These are phyloP conservation scores for Fusarium nematophilum DNA, from an alignment of 2,329 filamentous ascomycete species.

Conservation along the genomic window DNA sequence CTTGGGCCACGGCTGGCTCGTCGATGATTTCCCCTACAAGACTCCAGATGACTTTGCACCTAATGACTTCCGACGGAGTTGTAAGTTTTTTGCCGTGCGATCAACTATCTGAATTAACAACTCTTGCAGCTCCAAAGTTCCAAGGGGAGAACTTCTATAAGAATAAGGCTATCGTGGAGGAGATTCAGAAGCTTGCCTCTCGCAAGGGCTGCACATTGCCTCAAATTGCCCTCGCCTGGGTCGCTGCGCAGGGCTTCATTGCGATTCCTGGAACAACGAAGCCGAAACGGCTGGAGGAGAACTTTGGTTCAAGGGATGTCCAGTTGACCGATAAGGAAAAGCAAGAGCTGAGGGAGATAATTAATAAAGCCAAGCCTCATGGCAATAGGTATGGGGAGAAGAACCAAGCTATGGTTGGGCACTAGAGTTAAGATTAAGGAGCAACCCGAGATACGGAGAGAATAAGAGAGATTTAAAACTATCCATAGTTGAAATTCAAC, in stretches of 20 bases:
- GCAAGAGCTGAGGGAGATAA: slow-evolving; percentile 52
- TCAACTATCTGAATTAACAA: background rate
- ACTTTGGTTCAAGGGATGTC: slow-evolving; percentile 52
- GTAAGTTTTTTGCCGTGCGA: slow-evolving; percentile 40
- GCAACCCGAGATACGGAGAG: too few relatives aligned
- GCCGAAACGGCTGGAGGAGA: slow-evolving; percentile 52
- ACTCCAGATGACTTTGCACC: slow-evolving; percentile 58
- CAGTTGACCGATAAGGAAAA: slow-evolving; percentile 52
- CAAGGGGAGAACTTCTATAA: slow-evolving; percentile 59
- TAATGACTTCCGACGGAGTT: slow-evolving; percentile 53
- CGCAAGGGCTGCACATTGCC: slow-evolving; percentile 46
- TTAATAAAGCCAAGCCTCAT: slow-evolving; percentile 42
- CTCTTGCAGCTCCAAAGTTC: slow-evolving; percentile 45
- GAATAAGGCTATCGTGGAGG: slow-evolving; percentile 54
- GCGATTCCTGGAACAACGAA: slow-evolving; percentile 61
- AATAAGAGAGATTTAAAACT: too few relatives aligned
- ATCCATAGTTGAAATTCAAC: too few relatives aligned
- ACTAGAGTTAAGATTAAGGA: slow-evolving; percentile 6
- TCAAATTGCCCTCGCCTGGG: slow-evolving; percentile 55
- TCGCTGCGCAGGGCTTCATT: slow-evolving; percentile 55
- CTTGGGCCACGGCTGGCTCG: slow-evolving; percentile 59
- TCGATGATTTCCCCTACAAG: slow-evolving; percentile 56
- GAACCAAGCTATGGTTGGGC: slow-evolving; percentile 17
- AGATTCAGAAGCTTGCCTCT: slow-evolving; percentile 51
- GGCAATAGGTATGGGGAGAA: slow-evolving; percentile 7